Base-by-base conservation (phyloP, 2,329 filamentous ascomycete species). In the Helminthosporium solani region DNA sequence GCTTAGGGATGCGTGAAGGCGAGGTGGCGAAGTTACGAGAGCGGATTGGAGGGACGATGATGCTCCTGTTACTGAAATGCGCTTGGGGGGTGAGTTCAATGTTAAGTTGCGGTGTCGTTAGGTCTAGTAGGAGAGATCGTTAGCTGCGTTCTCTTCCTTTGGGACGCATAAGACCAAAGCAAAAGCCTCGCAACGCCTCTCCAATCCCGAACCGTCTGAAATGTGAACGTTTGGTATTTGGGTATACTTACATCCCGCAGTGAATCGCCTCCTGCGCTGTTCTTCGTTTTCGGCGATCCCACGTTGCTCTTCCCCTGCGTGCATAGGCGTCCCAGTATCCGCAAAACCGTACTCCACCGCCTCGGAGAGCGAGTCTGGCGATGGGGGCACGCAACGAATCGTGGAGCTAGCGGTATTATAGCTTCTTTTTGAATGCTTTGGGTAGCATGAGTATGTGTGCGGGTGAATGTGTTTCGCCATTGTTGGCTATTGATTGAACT, bases 351-450 rank as follows among this genome's bases (percentile, higher is more conserved):
- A 28, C 8, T 36, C 33, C 15, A 50, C 35, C 8, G 45, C 53
- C 7, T 51, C 52, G 27, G 20, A 40, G 11, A 49, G 39, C 14
- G 52, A 58, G 2, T 53, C 49, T 11, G 61, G 63, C 11, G 61
- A 66, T 7, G 63, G 61, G 7, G 58, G 53, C 21, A 67, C 59
- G 23, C 54, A 53, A 19, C 63, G 60, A 35, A 67, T 64, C 2
- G 62, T 66, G 0, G 57, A 64, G 43, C 14, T 12, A 6, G 49
- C 49, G 19, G 35, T 44, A 46, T 53, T 58, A 28, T 46, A 45
- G n/a, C 54, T 47, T 16, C 54, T 62, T 21, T 49, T 40, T 11
- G 61, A 60, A 16, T 55, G 54, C 1, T 41, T 36, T 3, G 60
- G 60, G 2, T 46, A 52, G 53, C 41, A 7, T 9, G 53, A 36